Percentiles rank a stretch among this genome's conserved stretches.
phyloP scores from a whole-genome alignment of 768 basidiomycete species.

The Lentinula detonsa region DNA sequence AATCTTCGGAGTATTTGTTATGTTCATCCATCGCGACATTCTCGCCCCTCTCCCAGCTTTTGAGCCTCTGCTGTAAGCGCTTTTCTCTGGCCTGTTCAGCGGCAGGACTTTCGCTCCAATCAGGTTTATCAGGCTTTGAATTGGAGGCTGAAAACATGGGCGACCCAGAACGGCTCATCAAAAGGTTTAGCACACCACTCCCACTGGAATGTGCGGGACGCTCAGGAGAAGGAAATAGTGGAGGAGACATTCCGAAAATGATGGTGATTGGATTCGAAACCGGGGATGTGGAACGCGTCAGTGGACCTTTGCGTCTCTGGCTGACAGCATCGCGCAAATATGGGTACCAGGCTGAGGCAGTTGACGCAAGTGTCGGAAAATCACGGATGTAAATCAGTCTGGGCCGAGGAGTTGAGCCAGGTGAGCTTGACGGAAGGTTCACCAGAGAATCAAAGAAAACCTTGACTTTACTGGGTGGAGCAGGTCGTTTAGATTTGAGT shows the following conservation, averaged over 20 bases:
- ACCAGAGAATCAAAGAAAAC: slow-evolving; percentile 75
- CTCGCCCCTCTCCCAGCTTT: slow-evolving; percentile 69
- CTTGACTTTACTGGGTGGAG: slow-evolving; percentile 53
- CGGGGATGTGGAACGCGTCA: slow-evolving; percentile 53
- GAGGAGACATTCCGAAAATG: slow-evolving; percentile 82
- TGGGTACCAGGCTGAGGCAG: slow-evolving; percentile 76
- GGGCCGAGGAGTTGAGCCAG: slow-evolving; percentile 33
- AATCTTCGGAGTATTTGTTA: slow-evolving; percentile 43
- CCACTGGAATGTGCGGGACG: slow-evolving; percentile 17
- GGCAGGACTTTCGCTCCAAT: slow-evolving; percentile 63
- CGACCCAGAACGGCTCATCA: slow-evolving; percentile 36
- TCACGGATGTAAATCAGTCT: slow-evolving; percentile 84
- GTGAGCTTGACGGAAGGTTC: slow-evolving; percentile 42
- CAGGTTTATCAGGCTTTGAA: slow-evolving; percentile 33
- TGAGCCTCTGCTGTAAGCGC: slow-evolving; percentile 64
- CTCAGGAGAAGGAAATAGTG: slow-evolving; percentile 47
- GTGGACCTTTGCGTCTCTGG: slow-evolving; percentile 60
- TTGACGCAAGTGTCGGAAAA: slow-evolving; percentile 66
- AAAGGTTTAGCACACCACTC: slow-evolving; percentile 34
- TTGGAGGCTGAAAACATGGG: slow-evolving; percentile 22
- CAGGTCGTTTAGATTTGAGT: slow-evolving; percentile 32
- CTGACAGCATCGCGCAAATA: slow-evolving; percentile 75
- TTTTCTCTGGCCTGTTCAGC: slow-evolving; percentile 66
- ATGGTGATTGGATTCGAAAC: slow-evolving; percentile 71
- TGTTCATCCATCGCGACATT: slow-evolving; percentile 54